Conservation (phyloP, 768 basidiomycete genomes). For the Omphalotus guepiniiformis region DNA sequence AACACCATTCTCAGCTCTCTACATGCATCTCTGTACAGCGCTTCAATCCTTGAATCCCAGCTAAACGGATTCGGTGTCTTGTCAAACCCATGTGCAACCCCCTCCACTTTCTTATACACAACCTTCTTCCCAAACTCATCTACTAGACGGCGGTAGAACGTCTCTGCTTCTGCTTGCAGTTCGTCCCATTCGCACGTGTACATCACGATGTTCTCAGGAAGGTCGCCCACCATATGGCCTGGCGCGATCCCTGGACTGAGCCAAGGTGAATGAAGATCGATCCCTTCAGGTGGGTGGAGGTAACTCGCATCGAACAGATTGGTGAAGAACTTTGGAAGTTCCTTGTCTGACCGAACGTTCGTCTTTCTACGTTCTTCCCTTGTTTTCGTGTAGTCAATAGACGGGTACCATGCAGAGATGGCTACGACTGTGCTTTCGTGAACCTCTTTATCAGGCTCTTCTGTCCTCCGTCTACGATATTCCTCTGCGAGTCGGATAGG, state of each 20-base stretch:
- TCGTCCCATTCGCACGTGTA: slow-evolving; percentile 10
- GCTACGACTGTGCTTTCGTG: slow-evolving; percentile 3
- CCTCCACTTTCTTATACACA: slow-evolving; percentile 6
- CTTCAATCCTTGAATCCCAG: slow-evolving; percentile 8
- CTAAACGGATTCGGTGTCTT: slow-evolving; percentile 5
- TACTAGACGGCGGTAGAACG: slow-evolving; percentile 2
- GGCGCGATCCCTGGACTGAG: slow-evolving; percentile 9
- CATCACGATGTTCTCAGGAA: slow-evolving; percentile 7
- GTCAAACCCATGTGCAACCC: slow-evolving; percentile 5
- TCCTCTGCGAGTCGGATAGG: slow-evolving; percentile 7
- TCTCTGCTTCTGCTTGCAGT: slow-evolving; percentile 5
- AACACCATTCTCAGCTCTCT: slow-evolving; percentile 7
- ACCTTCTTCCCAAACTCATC: slow-evolving; percentile 8
- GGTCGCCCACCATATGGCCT: slow-evolving; percentile 1
- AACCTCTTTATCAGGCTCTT: background rate
- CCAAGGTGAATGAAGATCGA: slow-evolving; percentile 6
- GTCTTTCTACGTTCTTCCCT: slow-evolving; percentile 6
- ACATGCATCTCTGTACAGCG: slow-evolving; percentile 8
- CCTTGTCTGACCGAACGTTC: slow-evolving; percentile 5
- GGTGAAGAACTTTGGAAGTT: slow-evolving; percentile 10
- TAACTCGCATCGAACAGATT: slow-evolving; percentile 9
- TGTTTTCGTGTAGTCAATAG: slow-evolving; percentile 7
- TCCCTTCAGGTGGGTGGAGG: slow-evolving; percentile 3
- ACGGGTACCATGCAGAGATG: slow-evolving; percentile 5
- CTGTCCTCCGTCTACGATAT: slow-evolving; percentile 1